These are phyloP conservation scores for Haplosporangium gracile DNA, from an alignment of 192 early-diverging fungal species.

Conservation along the genomic window DNA sequence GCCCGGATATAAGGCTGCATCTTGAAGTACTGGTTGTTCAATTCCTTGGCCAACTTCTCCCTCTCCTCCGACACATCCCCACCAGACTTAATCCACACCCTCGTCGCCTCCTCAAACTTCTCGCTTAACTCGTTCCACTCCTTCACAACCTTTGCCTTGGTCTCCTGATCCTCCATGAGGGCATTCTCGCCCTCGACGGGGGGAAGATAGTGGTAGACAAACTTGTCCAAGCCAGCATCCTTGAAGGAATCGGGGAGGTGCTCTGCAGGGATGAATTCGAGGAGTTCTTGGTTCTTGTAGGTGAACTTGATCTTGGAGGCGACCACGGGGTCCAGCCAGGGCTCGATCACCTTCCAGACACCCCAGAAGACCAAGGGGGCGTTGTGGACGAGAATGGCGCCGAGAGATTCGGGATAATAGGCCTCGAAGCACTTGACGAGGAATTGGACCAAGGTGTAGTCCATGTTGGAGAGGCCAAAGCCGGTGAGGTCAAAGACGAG, in stretches of 20 bases:
- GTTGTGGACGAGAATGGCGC: conserved; percentile 84
- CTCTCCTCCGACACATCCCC: not conserved
- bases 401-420: conserved; percentile 93
- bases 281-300: conserved; percentile 68
- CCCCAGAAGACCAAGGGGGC: conserved; percentile 90
- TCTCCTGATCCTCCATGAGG: conserved; percentile 59
- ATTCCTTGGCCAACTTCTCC: conserved; percentile 25
- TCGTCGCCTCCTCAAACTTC: conserved; percentile 17
- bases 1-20: conserved; percentile 46
- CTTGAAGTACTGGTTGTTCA: conserved; percentile 28
- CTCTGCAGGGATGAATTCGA: conserved; percentile 69
- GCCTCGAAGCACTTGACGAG: conserved; percentile 84
- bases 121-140: conserved; percentile 32
- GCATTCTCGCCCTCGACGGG: conserved; percentile 51
- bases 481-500: conserved; percentile 54
- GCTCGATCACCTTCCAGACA: conserved; percentile 85
- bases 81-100: conserved; percentile 16
- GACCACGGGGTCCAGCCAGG: conserved; percentile 93
- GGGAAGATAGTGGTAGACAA: conserved; percentile 63
- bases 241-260: conserved; percentile 67
- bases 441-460: conserved; percentile 71
- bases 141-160: conserved; percentile 20
- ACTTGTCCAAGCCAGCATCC: conserved; percentile 67
- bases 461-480: conserved; percentile 58
- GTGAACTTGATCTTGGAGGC: conserved; percentile 87